Percentiles rank a stretch among this genome's conserved stretches.
Evolutionary conservation across 768 basidiomycete genomes (phyloP).

Genomic region (Butyriboletus loyo): DNA sequence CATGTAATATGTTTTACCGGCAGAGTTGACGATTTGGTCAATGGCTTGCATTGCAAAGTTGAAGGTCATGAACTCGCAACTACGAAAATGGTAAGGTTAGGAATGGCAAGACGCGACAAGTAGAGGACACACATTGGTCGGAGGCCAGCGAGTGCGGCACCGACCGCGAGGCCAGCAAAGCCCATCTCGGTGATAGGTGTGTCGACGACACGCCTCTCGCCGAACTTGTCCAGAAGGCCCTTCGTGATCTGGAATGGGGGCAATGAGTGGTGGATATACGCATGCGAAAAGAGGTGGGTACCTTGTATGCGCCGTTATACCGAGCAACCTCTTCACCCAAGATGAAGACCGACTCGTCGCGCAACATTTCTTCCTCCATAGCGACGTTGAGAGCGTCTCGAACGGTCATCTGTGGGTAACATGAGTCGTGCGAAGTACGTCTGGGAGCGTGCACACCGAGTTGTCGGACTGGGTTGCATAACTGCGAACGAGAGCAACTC

Average conservation of each 20-base stretch:
- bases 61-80: conserved; percentile 99
- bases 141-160: conserved; percentile 91
- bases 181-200: conserved; percentile 98
- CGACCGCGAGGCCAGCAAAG: conserved; percentile 94
- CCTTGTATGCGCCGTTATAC: conserved; percentile 98
- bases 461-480: conserved; percentile 63
- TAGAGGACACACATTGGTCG: conserved; percentile 71
- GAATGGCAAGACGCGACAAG: neutral
- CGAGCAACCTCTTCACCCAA: conserved; percentile 97
- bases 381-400: conserved; percentile 96
- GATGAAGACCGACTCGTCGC: conserved; percentile 92
- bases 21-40: conserved; percentile 99
- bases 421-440: conserved; percentile 18
- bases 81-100: conserved; percentile 28
- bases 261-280: conserved; percentile 10
- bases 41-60: conserved; percentile 99
- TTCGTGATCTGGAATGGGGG: conserved; percentile 76
- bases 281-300: conserved; percentile 25
- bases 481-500: conserved; percentile 46
- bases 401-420: conserved; percentile 78
- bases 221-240: conserved; percentile 98
- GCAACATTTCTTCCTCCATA: conserved; percentile 99
- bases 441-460: conserved; percentile 39
- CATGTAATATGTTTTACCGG: conserved; percentile 99
- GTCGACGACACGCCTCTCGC: conserved; percentile 97